Evolutionary conservation across 2,329 filamentous ascomycete species (phyloP).

Genomic region (Dendrostoma leiphaemia): DNA sequence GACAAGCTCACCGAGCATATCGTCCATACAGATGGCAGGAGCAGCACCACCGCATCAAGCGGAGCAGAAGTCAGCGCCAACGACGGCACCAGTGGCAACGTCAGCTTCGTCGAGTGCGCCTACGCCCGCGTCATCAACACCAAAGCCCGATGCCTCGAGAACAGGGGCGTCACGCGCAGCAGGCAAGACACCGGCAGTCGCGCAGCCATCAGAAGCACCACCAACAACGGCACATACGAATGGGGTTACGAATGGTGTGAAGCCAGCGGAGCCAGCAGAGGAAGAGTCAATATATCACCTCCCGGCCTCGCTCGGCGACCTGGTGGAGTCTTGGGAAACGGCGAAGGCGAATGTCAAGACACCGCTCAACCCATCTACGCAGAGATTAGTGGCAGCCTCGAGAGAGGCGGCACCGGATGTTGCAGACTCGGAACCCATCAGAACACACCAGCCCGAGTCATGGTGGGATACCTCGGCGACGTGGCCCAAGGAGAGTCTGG

Average conservation of each 20-base stretch:
- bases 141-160: conserved; percentile 30
- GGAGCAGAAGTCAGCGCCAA: conserved; percentile 31
- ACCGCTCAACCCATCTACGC: conserved; percentile 62
- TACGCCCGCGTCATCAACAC: conserved; percentile 27
- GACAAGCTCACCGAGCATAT: conserved; percentile 51
- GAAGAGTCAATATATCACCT: conserved; percentile 92
- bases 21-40: conserved; percentile 44
- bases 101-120: conserved; percentile 26
- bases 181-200: conserved; percentile 41
- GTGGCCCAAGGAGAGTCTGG: conserved; percentile 89
- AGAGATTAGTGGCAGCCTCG: conserved; percentile 74
- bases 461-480: conserved; percentile 68
- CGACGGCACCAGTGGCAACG: conserved; percentile 29
- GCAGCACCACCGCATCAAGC: conserved; percentile 32
- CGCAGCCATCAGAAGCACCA: conserved; percentile 41
- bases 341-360: conserved; percentile 66
- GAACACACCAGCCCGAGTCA: conserved; percentile 79
- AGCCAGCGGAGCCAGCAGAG: conserved; percentile 43
- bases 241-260: conserved; percentile 51
- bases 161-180: conserved; percentile 37
- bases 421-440: conserved; percentile 76
- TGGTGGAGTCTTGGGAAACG: conserved; percentile 86
- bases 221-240: conserved; percentile 52
- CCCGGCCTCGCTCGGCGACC: conserved; percentile 81
- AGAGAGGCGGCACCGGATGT: conserved; percentile 72